Base-by-base conservation (phyloP, 225 moss, liverwort and hornwort species). In the Sphagnum contortum region DNA sequence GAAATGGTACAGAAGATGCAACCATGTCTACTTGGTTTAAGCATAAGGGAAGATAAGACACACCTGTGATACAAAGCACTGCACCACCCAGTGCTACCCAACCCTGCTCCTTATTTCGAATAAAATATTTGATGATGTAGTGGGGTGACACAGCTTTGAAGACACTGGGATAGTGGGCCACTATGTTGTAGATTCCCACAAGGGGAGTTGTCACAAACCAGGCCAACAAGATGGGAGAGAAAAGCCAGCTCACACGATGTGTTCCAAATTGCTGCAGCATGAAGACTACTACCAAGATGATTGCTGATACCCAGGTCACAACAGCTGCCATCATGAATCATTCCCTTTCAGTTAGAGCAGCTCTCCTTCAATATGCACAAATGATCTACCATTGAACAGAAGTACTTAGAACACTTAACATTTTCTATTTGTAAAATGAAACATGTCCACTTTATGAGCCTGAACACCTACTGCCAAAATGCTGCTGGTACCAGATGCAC, bases 11-110 rank as follows among this genome's bases (percentile, higher is more conserved):
- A 52, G 52, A 6, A 5, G 52, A 52, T 9, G 7, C 52, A 6
- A 52, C 52, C 52, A 52, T 52, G 7, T 52, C 7, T 0, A 6
- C 52, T 52, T 52, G 52, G 9, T 5, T 52, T 52, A 6, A 52
- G 6, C 52, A 5, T 9, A 9, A 5, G 7, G 52, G 52, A 9
- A 52, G 52, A 6, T 52, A 52, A 52, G 9, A 9, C 55, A 49
- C 74, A 89, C 87, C 92, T 63, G 89, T 92, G 66, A 92, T 89
- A 68, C 87, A 89, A 54, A 92, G 87, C n/a, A 92, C 80, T 66
- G 75, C 81, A 47, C 92, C 92, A 65, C 92, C 89, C 12, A 92
- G 81, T 4, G 89, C 85, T 70, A 85, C 70, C 92, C 92, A 92
- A 14, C 87, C 89, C 45, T 79, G 68, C 57, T 81, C 81, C 50